Conservation (phyloP, 495 filamentous ascomycete species). For the Aspergillus affinis region DNA sequence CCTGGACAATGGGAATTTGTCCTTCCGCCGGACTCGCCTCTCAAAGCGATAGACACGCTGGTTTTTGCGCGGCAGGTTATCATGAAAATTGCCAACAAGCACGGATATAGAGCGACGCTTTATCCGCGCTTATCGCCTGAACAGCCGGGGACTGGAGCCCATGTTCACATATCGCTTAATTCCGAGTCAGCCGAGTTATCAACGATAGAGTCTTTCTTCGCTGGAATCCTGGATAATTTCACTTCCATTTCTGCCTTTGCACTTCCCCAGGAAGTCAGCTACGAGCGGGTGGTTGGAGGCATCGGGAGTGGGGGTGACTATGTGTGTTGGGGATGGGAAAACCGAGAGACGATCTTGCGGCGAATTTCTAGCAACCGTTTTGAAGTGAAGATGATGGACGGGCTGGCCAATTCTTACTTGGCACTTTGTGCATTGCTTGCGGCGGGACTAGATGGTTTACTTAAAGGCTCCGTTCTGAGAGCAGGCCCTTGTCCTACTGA, state of each 20-base stretch:
- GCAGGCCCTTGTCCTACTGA: background rate
- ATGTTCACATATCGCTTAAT: conserved; percentile 5
- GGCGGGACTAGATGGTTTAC: conserved; percentile 53
- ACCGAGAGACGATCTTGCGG: conserved; percentile 66
- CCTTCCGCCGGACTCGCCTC: too few relatives aligned
- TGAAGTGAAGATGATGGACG: conserved; percentile 70
- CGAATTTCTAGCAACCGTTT: conserved; percentile 62
- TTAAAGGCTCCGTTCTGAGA: background rate
- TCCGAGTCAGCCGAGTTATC: background rate
- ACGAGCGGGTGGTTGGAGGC: conserved; percentile 60
- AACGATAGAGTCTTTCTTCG: background rate
- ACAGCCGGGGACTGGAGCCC: background rate
- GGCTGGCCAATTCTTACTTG: conserved; percentile 70
- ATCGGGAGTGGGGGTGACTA: conserved; percentile 70
- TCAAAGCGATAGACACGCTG: too few relatives aligned
- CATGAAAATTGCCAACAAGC: background rate
- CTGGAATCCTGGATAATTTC: background rate
- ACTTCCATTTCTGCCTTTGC: conserved; percentile 35
- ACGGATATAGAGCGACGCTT: background rate
- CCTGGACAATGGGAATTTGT: too few relatives aligned
- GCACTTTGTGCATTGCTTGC: conserved; percentile 59
- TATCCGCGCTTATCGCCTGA: background rate
- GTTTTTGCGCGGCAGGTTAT: background rate
- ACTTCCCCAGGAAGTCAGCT: conserved; percentile 57
- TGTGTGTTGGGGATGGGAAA: conserved; percentile 74